These are phyloP conservation scores for Fraxinus greggii DNA, from an alignment of 305 asterid species.

Conservation along the genomic window DNA sequence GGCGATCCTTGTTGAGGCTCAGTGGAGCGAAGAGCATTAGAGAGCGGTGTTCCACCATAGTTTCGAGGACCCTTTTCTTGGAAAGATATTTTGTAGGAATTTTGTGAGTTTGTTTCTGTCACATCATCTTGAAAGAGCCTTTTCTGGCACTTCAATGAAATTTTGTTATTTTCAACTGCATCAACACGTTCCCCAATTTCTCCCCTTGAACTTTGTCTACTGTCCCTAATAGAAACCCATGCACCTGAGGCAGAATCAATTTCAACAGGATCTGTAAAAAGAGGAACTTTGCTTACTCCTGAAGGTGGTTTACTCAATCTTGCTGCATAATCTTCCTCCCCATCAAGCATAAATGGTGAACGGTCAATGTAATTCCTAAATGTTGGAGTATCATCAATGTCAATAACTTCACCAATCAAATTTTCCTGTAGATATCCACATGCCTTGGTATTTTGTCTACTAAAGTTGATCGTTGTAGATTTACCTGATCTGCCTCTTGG, in stretches of 20 bases:
- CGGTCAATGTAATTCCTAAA: conserved; percentile 35
- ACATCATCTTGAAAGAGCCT: conserved; percentile 38
- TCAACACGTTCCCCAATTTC: conserved; percentile 37
- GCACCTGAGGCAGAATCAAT: conserved; percentile 43
- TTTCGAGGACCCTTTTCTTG: conserved; percentile 35
- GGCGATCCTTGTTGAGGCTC: conserved; percentile 67
- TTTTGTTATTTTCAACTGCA: conserved; percentile 31
- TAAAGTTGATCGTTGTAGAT: conserved; percentile 28
- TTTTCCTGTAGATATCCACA: conserved; percentile 44
- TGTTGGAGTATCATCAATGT: conserved; percentile 45
- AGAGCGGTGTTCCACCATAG: conserved; percentile 61
- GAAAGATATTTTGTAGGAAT: conserved; percentile 32
- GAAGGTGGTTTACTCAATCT: conserved; percentile 41
- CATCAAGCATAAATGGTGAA: conserved; percentile 41
- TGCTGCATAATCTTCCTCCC: conserved; percentile 42
- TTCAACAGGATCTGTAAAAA: conserved; percentile 42
- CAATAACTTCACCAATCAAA: conserved; percentile 72
- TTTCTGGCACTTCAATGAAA: conserved; percentile 32
- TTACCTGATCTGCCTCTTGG: conserved; percentile 45
- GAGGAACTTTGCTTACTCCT: conserved; percentile 40
- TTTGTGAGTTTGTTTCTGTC: conserved; percentile 31
- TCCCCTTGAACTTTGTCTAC: conserved; percentile 37
- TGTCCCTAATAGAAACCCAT: conserved; percentile 40
- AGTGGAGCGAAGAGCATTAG: conserved; percentile 67
- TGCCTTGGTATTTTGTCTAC: conserved; percentile 33